phyloP scores from a whole-genome alignment of 371 early-diverging fungal species.

The Apophysomyces elegans region DNA sequence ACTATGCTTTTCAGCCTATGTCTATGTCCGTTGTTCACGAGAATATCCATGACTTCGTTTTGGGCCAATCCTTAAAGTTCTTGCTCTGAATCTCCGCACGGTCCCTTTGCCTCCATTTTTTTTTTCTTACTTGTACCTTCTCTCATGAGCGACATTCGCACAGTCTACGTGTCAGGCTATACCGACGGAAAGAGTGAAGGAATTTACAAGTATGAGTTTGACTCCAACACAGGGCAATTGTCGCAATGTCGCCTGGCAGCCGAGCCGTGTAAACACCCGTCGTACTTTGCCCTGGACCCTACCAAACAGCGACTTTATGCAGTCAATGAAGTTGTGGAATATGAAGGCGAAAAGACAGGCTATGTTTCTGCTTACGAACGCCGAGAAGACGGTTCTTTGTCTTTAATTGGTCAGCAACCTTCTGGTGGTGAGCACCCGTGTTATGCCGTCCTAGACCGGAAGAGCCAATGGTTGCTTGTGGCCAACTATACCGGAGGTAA shows the following conservation, averaged over 20 bases:
- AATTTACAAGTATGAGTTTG: slow-evolving; percentile 44
- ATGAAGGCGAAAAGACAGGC: slow-evolving; percentile 28
- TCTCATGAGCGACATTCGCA: neutral
- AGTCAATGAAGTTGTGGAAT: slow-evolving; percentile 35
- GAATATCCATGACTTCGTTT: no score
- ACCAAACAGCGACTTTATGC: slow-evolving; percentile 31
- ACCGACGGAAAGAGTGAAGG: slow-evolving; percentile 37
- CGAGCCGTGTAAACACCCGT: slow-evolving; percentile 29
- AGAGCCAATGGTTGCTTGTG: slow-evolving; percentile 25
- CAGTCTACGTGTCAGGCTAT: slow-evolving; percentile 50
- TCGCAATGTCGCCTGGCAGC: slow-evolving; percentile 27
- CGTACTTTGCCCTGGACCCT: slow-evolving; percentile 32
- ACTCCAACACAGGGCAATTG: slow-evolving; percentile 30
- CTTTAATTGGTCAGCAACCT: slow-evolving; percentile 27
- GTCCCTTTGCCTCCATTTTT: no score
- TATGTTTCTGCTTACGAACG: slow-evolving; percentile 35
- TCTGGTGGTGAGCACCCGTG: slow-evolving; percentile 43
- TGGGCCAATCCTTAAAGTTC: no score
- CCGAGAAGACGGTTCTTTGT: slow-evolving; percentile 27
- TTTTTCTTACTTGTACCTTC: no score
- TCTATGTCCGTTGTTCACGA: no score
- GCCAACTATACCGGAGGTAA: slow-evolving; percentile 50
- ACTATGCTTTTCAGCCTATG: no score
- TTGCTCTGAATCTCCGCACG: no score
- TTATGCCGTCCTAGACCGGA: slow-evolving; percentile 28